A percentile compares a stretch with the other conserved stretches of the same genome.
phyloP scores from a whole-genome alignment of 371 early-diverging fungal genomes.

The Actinomortierella wolfii region DNA sequence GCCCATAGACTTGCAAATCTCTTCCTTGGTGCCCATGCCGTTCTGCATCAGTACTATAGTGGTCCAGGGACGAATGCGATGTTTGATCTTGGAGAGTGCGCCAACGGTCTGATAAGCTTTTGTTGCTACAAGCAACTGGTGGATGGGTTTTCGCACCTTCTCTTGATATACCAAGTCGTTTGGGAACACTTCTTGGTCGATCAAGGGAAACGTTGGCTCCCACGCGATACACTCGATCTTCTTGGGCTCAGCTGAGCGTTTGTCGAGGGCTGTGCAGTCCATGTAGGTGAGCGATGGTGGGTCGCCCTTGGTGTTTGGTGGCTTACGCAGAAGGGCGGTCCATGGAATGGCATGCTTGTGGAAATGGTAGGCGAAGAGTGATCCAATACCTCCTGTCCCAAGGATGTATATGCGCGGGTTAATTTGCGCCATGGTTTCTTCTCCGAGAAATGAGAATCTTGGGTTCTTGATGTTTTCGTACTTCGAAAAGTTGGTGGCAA shows the following conservation, averaged over 20 bases:
- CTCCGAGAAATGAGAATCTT: no score
- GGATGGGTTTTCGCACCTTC: slow-evolving; percentile 28
- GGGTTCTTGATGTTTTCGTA: no score
- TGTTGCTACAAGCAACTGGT: slow-evolving; percentile 33
- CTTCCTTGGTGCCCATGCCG: slow-evolving; percentile 39
- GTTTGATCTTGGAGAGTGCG: slow-evolving; percentile 38
- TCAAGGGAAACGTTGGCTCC: slow-evolving; percentile 38
- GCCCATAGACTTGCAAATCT: slow-evolving; percentile 40
- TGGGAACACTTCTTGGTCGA: slow-evolving; percentile 43
- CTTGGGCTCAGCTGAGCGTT: slow-evolving; percentile 18
- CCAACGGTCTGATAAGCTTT: slow-evolving; percentile 42
- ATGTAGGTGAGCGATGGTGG: slow-evolving; percentile 36
- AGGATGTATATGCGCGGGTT: slow-evolving; percentile 30
- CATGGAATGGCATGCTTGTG: slow-evolving; percentile 28
- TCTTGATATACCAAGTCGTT: slow-evolving; percentile 30
- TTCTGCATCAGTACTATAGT: slow-evolving; percentile 44
- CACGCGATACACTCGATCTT: slow-evolving; percentile 22
- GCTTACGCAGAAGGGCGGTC: slow-evolving; percentile 32
- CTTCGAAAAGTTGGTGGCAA: no score
- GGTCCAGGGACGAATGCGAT: slow-evolving; percentile 39
- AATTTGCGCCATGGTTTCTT: no score
- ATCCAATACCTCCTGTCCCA: slow-evolving; percentile 42
- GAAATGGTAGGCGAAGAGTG: slow-evolving; percentile 35
- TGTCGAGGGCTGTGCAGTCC: slow-evolving; percentile 22
- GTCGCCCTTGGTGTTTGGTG: slow-evolving; percentile 5